Evolutionary conservation across 1,284 basidiomycete species (phyloP).

Genomic region (Pyrrhoderma lamaoense): DNA sequence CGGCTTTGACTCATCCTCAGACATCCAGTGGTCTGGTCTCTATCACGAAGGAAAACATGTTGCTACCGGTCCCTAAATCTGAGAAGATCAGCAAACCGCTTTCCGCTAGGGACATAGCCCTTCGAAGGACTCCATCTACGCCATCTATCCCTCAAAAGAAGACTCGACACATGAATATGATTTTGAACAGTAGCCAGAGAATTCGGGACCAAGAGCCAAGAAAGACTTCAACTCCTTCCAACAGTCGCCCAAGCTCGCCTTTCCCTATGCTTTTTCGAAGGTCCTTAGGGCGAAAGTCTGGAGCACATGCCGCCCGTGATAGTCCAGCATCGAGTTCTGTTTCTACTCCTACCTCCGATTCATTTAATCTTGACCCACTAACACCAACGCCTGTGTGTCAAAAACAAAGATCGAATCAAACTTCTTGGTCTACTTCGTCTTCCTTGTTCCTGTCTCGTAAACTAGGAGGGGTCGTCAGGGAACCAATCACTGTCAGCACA

Average conservation of each 20-base stretch:
- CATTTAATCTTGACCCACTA: too few species aligned
- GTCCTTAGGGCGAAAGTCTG: neutral
- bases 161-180: too few species aligned
- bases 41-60: neutral
- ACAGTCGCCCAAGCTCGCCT: constrained; percentile 16
- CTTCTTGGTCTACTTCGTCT: too few species aligned
- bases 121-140: neutral
- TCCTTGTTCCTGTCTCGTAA: too few species aligned
- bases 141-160: neutral
- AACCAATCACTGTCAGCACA: too few species aligned
- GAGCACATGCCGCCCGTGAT: neutral
- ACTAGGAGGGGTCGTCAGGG: too few species aligned
- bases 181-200: too few species aligned
- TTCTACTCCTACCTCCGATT: too few species aligned
- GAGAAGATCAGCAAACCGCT: neutral
- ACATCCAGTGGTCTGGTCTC: neutral
- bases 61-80: constrained; percentile 2
- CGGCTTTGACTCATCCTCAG: neutral
- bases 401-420: too few species aligned
- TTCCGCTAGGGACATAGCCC: neutral
- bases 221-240: constrained; percentile 3
- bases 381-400: too few species aligned
- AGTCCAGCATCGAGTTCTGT: too few species aligned
- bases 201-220: neutral
- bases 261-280: constrained; percentile 15